Evolutionary conservation across 1,284 basidiomycete genomes (phyloP), one percentile per base, ranked within the genome.

Genomic region (Moesziomyces antarcticus): DNA sequence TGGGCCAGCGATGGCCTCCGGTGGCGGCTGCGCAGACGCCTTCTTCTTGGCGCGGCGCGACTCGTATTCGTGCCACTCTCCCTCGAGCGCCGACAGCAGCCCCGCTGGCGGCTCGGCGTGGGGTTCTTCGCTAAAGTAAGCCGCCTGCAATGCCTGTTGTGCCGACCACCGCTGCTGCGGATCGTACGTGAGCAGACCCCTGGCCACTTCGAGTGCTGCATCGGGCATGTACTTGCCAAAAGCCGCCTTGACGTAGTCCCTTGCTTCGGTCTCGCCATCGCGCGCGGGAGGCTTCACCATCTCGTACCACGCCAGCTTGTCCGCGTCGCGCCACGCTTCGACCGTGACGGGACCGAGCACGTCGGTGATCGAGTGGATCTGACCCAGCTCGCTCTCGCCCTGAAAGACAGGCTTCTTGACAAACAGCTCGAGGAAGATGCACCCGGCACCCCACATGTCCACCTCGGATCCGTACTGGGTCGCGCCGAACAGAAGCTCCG

Each of bases 361-460:
- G 62, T 89, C 90, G 85, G 93, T 96, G 64, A 99, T 92, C 35
- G 92, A 91, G 62, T 97, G 92, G 14, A 99, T 88, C 83, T 99
- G 97, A 75, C 96, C 91, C 56, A 99, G 94, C 86, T 99, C 97
- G 79, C 98, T 95, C 75, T 91, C 92, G 24, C 97, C 96, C 84
- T 96, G 95, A 83, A 99, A 98, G 6, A 97, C 88, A 0, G 95
- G 94, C 78, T 93, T 94, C 84, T 93, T 93, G 20, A 92, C 93
- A 85, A 94, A 99, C 7, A 99, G 88, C 85, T 99, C 97, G 40
- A 99, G 89, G 90, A 99, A 98, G 81, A 99, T 99, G 84, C 96
- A 99, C 25, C 97, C 97, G 13, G 96, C 97, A 82, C 94, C 97
- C 97, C 97, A 99, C 90, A 97, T 97, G 82, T 99, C 97, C n/a